These are phyloP conservation scores for Boletus rufocinnamomeus DNA, from an alignment of 768 basidiomycete genomes.

Conservation along the genomic window DNA sequence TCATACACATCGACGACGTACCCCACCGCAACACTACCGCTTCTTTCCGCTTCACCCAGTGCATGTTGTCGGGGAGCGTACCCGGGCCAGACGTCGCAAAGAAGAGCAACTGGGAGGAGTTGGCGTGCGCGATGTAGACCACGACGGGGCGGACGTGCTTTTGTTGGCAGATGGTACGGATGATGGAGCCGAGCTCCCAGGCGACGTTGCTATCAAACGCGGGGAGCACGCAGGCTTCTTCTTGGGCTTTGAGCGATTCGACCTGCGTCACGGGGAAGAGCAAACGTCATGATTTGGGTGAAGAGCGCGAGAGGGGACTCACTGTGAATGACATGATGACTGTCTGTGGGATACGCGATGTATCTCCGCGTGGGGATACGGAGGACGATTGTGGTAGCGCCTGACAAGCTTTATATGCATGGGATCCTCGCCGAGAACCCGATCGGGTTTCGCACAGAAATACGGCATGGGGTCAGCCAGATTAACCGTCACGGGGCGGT, in stretches of 20 bases:
- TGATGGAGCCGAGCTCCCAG: conserved; percentile 34
- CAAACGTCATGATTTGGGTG: background rate
- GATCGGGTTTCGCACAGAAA: background rate
- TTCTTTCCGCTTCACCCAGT: conserved; percentile 39
- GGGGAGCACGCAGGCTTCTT: conserved; percentile 28
- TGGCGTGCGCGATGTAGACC: conserved; percentile 34
- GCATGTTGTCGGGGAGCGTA: conserved; percentile 34
- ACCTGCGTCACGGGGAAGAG: conserved; percentile 5
- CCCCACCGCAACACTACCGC: conserved; percentile 36
- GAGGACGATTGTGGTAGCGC: background rate
- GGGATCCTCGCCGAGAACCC: background rate
- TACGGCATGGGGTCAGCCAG: background rate
- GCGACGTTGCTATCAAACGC: conserved; percentile 36
- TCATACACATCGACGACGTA: conserved; percentile 29
- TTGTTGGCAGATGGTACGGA: conserved; percentile 25
- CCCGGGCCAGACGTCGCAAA: conserved; percentile 31
- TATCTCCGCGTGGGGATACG: background rate
- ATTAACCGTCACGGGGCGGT: background rate
- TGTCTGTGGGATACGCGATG: background rate
- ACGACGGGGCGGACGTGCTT: conserved; percentile 26
- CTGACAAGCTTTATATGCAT: background rate
- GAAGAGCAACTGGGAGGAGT: conserved; percentile 34
- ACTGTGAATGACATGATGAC: conserved; percentile 18
- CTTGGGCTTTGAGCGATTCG: conserved; percentile 25
- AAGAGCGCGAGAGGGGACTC: background rate